Conservation (phyloP, 2,329 filamentous ascomycete species). For the Grosmannia penicillata region DNA sequence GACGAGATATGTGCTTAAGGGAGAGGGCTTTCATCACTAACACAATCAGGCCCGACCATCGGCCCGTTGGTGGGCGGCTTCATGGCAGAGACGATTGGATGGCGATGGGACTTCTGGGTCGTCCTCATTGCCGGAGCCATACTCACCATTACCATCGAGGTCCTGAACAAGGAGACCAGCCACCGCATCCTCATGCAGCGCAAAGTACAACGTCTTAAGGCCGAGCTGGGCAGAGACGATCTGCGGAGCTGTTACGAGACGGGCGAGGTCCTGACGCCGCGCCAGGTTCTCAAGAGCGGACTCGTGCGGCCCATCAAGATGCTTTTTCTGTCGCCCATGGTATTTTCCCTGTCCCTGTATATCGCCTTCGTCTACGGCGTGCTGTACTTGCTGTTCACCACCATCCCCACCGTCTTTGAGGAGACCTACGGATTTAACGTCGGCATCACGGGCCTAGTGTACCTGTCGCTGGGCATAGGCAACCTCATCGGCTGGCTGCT, state of each 20-base stretch:
- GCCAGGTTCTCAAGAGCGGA: constrained; percentile 20
- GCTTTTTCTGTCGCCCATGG: constrained; percentile 31
- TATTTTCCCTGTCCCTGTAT: constrained; percentile 31
- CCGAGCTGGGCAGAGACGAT: constrained; percentile 29
- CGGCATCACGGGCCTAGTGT: constrained; percentile 30
- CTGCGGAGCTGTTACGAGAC: constrained; percentile 28
- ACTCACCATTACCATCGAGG: constrained; percentile 20
- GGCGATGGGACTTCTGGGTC: constrained; percentile 30
- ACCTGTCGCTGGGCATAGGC: constrained; percentile 27
- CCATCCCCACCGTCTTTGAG: constrained; percentile 32
- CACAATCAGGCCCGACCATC: constrained; percentile 22
- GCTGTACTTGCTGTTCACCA: constrained; percentile 37
- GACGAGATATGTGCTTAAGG: too few relatives aligned
- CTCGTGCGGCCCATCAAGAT: constrained; percentile 36
- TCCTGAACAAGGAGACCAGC: constrained; percentile 31
- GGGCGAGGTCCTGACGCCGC: constrained; percentile 15
- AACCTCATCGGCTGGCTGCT: constrained; percentile 14
- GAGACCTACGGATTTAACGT: constrained; percentile 29
- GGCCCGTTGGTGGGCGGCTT: constrained; percentile 35
- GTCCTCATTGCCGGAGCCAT: constrained; percentile 29
- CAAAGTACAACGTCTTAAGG: constrained; percentile 29
- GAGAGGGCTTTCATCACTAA: constrained; percentile 5
- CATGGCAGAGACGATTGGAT: constrained; percentile 26
- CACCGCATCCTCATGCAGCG: constrained; percentile 33
- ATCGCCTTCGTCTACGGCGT: constrained; percentile 35